Base-by-base conservation (phyloP, 345 rosid genomes). In the Populus alba region DNA sequence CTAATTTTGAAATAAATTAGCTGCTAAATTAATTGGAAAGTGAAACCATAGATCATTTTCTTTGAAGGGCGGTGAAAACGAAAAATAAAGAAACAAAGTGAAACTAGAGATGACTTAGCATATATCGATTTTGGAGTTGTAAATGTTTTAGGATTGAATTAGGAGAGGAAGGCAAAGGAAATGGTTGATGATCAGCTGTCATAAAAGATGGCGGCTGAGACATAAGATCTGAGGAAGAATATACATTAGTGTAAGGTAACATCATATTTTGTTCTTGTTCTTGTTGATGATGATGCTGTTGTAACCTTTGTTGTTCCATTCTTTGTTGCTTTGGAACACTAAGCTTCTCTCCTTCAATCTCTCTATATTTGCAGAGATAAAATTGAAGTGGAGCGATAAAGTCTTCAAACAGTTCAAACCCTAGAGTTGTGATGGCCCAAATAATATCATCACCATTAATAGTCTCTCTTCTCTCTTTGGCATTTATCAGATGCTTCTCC, bases 161-260 rank as follows among this genome's bases (percentile, higher is more conserved):
- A n/a, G 94, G 85, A 16, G 92, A 85, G 80, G 91, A 92, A 66
- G 88, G 79, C 80, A 89, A 77, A 5, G 90, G 83, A 81, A 91
- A 87, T 35, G 89, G 53, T 71, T 87, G 87, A 71, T 88, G 88
- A 73, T 83, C 86, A 8, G 83, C 38, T 0, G 82, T 72, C 37
- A 87, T 25, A 35, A 91, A 86, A 39, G 83, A 77, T 61, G 86
- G 89, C 55, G 87, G 89, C 57, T 80, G 91, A 82, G 91, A 84
- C 25, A 84, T 62, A 76, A 83, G 79, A 49, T 57, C 77, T 25
- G 87, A 77, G 47, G 88, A 77, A 71, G 88, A 79, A 83, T 84
- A 87, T 80, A 87, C 81, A 83, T 45, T 75, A 63, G 72, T 86
- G 79, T 77, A 88, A 70, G 81, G 51, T 57, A 86, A 68, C 41